Evolutionary conservation across 192 early-diverging fungal species (phyloP), one percentile per base, ranked within the genome.

Genomic region (Backusella australiensis): DNA sequence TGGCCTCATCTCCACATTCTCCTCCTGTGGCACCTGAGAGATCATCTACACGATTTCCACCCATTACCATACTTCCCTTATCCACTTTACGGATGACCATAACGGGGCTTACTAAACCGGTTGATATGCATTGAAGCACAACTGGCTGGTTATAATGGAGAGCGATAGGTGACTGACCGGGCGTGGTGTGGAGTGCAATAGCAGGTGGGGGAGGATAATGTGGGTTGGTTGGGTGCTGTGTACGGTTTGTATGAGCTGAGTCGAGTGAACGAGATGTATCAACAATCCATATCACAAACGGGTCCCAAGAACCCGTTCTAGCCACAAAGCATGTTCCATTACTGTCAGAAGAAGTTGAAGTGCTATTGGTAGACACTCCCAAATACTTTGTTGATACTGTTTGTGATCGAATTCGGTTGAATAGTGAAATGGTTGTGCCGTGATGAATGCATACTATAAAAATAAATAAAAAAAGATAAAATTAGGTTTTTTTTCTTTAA

Each of bases 351-450:
- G 53, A 59, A 12, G 23, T 0, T 9, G 53, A 59, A 6, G 9
- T 2, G 12, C 41, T 46, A 35, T 85, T 85, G n/a, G 76, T 83
- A 34, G 83, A 85, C 1, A 89, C 90, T 15, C 92, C 87, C 19
- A 96, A 87, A 69, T 92, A 98, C 76, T 95, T 93, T 63, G 96
- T 96, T 8, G 90, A 94, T n/a, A 94, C 93, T 1, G 94, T 96
- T 86, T 97, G 96, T 2, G 94, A 93, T 39, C 94, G 90, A 68
- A 95, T 87, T 35, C 96, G 90, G 81, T 96, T 96, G 86, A 96
- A 97, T 15, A 97, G 84, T 15, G 94, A 92, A 44, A 97, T 88
- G 0, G 91, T 92, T 2, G 92, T 90, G 4, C 96, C 96, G 72
- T 95, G 94, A 81, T 91, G 90, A 71, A 97, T 94, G 74, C 94